phyloP scores from a whole-genome alignment of 1,284 basidiomycete genomes.

The Sporisorium sorghi region DNA sequence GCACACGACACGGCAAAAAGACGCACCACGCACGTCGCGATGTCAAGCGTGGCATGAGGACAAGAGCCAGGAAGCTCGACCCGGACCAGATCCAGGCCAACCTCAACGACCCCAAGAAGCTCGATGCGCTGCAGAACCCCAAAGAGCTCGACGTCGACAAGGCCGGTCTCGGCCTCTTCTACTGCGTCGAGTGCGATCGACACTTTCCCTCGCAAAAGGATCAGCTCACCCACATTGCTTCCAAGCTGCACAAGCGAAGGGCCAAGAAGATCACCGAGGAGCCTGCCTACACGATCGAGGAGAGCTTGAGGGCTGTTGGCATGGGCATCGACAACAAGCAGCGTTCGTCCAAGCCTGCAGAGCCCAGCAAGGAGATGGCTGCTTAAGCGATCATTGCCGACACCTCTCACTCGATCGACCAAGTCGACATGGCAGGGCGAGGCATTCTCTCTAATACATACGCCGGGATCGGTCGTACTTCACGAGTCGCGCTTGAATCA shows the following conservation, averaged over 20 bases:
- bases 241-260: constrained; percentile 67
- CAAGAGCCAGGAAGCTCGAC: constrained; percentile 67
- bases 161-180: constrained; percentile 68
- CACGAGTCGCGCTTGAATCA: too few species aligned
- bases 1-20: constrained; percentile 64
- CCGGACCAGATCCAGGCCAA: constrained; percentile 66
- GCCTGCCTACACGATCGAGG: constrained; percentile 65
- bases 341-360: constrained; percentile 33
- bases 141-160: constrained; percentile 65
- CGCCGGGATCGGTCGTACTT: background rate
- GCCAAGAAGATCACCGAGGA: constrained; percentile 65
- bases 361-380: constrained; percentile 24
- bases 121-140: constrained; percentile 59
- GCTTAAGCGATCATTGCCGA: constrained; percentile 9
- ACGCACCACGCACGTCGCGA: constrained; percentile 67
- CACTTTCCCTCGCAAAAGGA: constrained; percentile 65
- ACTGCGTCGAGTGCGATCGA: constrained; percentile 68
- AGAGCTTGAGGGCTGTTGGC: constrained; percentile 62
- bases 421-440: background rate
- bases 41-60: constrained; percentile 65
- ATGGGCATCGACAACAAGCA: constrained; percentile 66
- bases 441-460: background rate
- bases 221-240: constrained; percentile 59
- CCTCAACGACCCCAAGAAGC: constrained; percentile 57
- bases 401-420: background rate